Evolutionary conservation across 306 rosid genomes (phyloP).

Genomic region (Rubus idaeus): DNA sequence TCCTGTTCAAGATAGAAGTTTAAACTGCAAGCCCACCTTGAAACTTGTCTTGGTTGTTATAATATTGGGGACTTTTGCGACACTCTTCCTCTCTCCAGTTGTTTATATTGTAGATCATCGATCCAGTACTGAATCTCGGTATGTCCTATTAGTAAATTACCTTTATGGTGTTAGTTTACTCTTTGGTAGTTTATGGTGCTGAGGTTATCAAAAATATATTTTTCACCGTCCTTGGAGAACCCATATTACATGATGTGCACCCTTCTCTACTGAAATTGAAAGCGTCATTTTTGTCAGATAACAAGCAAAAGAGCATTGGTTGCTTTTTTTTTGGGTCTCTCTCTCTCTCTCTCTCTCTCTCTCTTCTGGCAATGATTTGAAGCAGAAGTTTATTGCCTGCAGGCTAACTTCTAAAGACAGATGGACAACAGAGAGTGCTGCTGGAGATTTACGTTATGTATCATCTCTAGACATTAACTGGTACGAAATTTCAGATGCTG

Average conservation of each 20-base stretch:
- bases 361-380: neutral
- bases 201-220: neutral
- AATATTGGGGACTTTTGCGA: conserved; percentile 60
- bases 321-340: neutral
- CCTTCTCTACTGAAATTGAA: neutral
- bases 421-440: conserved; percentile 36
- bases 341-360: neutral
- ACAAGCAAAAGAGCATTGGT: neutral
- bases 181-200: conserved; percentile 1
- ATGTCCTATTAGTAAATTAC: conserved; percentile 25
- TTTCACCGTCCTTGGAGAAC: neutral
- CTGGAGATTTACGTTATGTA: conserved; percentile 49
- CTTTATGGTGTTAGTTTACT: neutral
- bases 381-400: conserved; percentile 13
- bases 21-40: conserved; percentile 67
- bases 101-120: conserved; percentile 63
- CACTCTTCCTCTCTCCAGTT: conserved; percentile 64
- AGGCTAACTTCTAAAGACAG: conserved; percentile 42
- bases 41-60: conserved; percentile 60
- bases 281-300: neutral
- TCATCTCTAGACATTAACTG: conserved; percentile 58
- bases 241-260: neutral
- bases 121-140: conserved; percentile 55
- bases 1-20: conserved; percentile 37
- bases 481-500: conserved; percentile 56